A percentile compares a stretch with the other conserved stretches of the same genome.
These are phyloP conservation scores for Isoetes taiwanensis DNA, from an alignment of 75 land plant genomes.

Conservation along the genomic window DNA sequence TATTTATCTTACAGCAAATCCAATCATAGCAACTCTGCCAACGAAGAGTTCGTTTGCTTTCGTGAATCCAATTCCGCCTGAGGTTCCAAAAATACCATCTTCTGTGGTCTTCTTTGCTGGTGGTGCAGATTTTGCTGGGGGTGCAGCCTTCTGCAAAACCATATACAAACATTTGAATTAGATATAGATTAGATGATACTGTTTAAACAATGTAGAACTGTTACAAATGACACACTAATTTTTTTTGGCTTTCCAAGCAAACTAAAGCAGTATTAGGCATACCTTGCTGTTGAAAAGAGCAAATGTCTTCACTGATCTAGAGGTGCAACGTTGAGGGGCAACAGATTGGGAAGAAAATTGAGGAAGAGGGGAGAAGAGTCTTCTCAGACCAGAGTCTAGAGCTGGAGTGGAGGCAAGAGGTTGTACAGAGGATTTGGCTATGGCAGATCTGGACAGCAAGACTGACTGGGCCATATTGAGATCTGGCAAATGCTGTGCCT, in stretches of 20 bases:
- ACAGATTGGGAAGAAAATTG: neutral
- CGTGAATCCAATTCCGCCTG: constrained; percentile 91
- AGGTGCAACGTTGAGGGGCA: neutral
- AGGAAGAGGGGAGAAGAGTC: neutral
- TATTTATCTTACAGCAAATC: constrained; percentile 57
- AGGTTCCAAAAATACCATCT: constrained; percentile 83
- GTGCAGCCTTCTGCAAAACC: neutral
- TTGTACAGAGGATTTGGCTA: neutral
- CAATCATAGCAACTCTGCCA: constrained; percentile 89
- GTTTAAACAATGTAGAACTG: neutral
- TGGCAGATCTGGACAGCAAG: too few species aligned
- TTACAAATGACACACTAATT: neutral
- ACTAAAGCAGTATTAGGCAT: too few species aligned
- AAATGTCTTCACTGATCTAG: neutral
- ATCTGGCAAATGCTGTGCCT: too few species aligned
- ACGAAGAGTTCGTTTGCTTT: constrained; percentile 83
- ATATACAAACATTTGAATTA: neutral
- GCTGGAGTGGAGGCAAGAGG: neutral
- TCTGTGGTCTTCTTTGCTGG: constrained; percentile 41
- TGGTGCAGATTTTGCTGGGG: neutral
- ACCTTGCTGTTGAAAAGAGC: constrained; percentile 2
- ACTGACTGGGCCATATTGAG: too few species aligned
- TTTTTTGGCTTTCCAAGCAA: neutral
- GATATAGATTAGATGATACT: neutral
- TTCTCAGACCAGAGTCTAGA: neutral